phyloP scores from a whole-genome alignment of 2,329 filamentous ascomycete species.

The Dothidotthia symphoricarpi region DNA sequence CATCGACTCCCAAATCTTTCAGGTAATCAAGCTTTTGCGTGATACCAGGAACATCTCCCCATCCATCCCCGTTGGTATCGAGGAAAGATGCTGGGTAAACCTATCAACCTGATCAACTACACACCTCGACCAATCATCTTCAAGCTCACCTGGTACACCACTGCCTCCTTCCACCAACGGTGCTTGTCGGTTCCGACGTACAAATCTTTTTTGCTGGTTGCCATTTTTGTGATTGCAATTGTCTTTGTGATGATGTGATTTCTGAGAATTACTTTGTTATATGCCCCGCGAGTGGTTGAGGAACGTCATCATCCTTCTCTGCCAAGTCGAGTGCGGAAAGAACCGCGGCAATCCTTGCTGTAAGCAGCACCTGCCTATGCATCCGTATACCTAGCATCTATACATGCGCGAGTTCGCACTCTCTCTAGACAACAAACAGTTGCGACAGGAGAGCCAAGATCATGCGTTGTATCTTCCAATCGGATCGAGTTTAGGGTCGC shows the following conservation, averaged over 20 bases:
- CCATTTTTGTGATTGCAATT: constrained; percentile 1
- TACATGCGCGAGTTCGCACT: no score
- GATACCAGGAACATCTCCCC: constrained; percentile 58
- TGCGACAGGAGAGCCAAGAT: no score
- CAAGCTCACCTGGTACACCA: constrained; percentile 53
- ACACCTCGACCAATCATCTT: not conserved
- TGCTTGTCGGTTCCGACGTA: constrained; percentile 37
- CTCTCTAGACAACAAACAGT: no score
- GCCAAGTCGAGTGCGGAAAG: no score
- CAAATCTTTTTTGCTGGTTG: constrained; percentile 16
- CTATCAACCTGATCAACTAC: constrained; percentile 17
- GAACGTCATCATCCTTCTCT: no score
- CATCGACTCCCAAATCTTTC: constrained; percentile 47
- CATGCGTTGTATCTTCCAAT: no score
- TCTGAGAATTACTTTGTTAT: no score
- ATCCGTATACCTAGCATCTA: no score
- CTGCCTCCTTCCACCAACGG: constrained; percentile 61
- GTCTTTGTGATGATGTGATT: not conserved
- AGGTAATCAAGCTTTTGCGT: constrained; percentile 58
- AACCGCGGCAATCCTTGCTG: no score
- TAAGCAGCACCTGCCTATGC: no score
- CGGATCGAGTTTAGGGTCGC: no score
- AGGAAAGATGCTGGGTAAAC: constrained; percentile 62
- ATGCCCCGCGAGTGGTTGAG: no score
- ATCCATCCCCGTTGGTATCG: constrained; percentile 57